Evolutionary conservation across 2,329 filamentous ascomycete species (phyloP).

Genomic region (Stagonosporopsis cucurbitacearum): DNA sequence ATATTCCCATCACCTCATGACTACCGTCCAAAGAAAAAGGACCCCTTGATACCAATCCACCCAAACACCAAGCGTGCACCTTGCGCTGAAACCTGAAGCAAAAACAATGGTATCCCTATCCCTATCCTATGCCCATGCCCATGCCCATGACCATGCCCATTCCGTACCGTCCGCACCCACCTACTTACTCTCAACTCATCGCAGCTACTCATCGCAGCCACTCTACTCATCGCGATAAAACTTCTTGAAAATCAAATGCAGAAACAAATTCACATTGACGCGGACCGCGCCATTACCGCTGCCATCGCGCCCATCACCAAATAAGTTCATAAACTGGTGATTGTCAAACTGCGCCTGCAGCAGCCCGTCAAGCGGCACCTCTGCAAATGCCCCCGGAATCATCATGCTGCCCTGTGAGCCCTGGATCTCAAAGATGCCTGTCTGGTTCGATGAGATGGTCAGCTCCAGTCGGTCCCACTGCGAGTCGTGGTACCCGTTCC

Average conservation of each 20-base stretch:
- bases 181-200: no score
- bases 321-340: slow-evolving; percentile 93
- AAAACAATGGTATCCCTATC: slow-evolving; percentile 9
- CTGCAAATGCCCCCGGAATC: slow-evolving; percentile 89
- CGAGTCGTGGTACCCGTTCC: slow-evolving; percentile 80
- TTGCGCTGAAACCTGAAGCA: background rate
- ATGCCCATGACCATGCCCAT: no score
- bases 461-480: slow-evolving; percentile 94
- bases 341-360: slow-evolving; percentile 97
- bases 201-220: background rate
- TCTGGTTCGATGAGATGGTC: slow-evolving; percentile 91
- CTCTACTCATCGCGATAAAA: slow-evolving; percentile 71
- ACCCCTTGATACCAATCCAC: background rate
- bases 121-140: background rate
- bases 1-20: background rate
- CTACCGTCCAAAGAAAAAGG: background rate
- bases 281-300: slow-evolving; percentile 61
- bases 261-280: slow-evolving; percentile 93
- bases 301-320: slow-evolving; percentile 53
- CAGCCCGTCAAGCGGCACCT: slow-evolving; percentile 89
- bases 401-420: slow-evolving; percentile 91
- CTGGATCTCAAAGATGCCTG: slow-evolving; percentile 92
- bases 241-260: slow-evolving; percentile 98
- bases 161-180: no score
- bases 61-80: background rate